Evolutionary conservation across 169 alveolate genomes (phyloP).

Genomic region (Plasmodium gonderi): DNA sequence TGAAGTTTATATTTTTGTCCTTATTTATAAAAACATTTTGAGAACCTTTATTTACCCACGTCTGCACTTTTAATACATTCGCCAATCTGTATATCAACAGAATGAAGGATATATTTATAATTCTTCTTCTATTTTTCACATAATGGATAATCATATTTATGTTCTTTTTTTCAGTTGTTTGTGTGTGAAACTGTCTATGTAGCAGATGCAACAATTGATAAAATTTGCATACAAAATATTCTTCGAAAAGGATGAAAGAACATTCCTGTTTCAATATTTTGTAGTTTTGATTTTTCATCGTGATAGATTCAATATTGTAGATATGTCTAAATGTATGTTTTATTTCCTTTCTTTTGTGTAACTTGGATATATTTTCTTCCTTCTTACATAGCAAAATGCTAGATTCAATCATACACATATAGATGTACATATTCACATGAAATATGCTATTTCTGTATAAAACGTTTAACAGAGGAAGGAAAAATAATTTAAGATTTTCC

Average conservation of each 20-base stretch:
- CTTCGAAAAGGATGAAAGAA: not conserved
- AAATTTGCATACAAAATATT: not conserved
- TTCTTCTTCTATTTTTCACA: not conserved
- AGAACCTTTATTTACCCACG: not conserved
- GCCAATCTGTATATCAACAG: not conserved
- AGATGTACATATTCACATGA: slow-evolving; percentile 36
- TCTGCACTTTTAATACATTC: not conserved
- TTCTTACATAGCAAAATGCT: not conserved
- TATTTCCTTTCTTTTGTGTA: not conserved
- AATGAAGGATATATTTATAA: not conserved
- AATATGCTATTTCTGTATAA: slow-evolving; percentile 4
- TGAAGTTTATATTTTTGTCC: too few relatives aligned
- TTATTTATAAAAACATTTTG: too few relatives aligned
- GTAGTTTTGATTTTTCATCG: not conserved
- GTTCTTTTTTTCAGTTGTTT: not conserved
- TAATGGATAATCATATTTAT: not conserved
- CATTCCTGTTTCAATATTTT: not conserved
- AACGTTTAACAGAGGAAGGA: slow-evolving; percentile 15
- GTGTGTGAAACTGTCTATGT: not conserved
- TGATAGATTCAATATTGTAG: not conserved
- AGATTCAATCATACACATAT: slow-evolving; percentile 38
- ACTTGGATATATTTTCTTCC: not conserved
- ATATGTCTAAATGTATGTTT: not conserved
- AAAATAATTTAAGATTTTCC: slow-evolving; percentile 51
- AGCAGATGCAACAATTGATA: not conserved